These are phyloP conservation scores for Craspedostauros australis DNA, from an alignment of 108 stramenopile species.

Conservation along the genomic window DNA sequence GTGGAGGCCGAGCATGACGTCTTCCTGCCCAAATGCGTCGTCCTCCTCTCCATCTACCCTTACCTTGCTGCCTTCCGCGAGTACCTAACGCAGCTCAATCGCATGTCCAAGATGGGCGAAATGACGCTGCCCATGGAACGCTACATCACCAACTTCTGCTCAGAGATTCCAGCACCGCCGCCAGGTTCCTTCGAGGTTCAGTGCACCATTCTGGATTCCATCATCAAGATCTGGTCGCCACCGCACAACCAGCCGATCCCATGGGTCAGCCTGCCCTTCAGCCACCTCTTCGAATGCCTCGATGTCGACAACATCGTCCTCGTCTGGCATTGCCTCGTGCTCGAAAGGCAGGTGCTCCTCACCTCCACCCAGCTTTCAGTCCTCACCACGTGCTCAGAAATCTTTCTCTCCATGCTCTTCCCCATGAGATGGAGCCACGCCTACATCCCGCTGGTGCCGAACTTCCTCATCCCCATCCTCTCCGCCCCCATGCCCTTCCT, in stretches of 20 bases:
- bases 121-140: constrained; percentile 90
- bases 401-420: constrained; percentile 80
- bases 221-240: constrained; percentile 80
- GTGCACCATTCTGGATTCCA: constrained; percentile 63
- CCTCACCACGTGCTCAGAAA: constrained; percentile 78
- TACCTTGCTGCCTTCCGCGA: constrained; percentile 85
- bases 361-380: constrained; percentile 83
- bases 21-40: constrained; percentile 85
- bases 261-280: constrained; percentile 84
- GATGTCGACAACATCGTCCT: constrained; percentile 71
- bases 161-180: constrained; percentile 91
- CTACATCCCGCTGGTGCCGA: constrained; percentile 79
- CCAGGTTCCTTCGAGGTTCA: constrained; percentile 86
- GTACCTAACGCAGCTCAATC: constrained; percentile 85
- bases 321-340: constrained; percentile 69
- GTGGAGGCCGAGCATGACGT: constrained; percentile 29
- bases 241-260: constrained; percentile 88
- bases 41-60: constrained; percentile 84
- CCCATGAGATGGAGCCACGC: constrained; percentile 90
- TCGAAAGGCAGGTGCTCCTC: constrained; percentile 83
- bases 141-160: constrained; percentile 89
- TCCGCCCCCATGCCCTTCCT: constrained; percentile 83
- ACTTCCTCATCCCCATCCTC: constrained; percentile 74
- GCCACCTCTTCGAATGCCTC: constrained; percentile 79
- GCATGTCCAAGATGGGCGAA: constrained; percentile 64